Base-by-base conservation (phyloP, 805 yeast genomes). In the Tetrapisispora namnaoensis region DNA sequence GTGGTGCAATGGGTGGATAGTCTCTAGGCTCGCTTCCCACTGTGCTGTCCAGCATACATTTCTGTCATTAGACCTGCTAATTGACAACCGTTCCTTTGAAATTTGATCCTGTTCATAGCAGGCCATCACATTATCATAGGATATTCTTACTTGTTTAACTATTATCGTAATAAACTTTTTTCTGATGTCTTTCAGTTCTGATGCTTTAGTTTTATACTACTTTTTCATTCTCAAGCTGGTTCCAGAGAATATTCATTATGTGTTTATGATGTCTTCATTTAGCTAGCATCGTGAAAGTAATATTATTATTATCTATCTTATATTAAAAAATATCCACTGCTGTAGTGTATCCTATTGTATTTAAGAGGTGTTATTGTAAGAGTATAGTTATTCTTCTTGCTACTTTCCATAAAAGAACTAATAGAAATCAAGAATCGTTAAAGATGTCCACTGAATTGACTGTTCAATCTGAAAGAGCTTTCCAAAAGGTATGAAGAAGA, bases 401-500 rank as follows among this genome's bases (percentile, higher is more conserved):
- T 24, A n/a, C 28, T 24, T 24, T 24, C 28, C 27, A 7, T 22
- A 51, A 51, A 53, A 52, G 50, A 50, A 21, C 22, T 21, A 30
- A 32, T 30, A 39, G 38, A 36, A 44, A 48, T 52, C 55, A 62
- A 60, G 62, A 57, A 62, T 57, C 63, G 58, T 59, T 55, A 68
- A 80, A 79, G 79, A 93, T 91, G 98, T 95, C 98, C 74, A 86
- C 98, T 78, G 99, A 93, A 84, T 88, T 93, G 81, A 91, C 96
- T 76, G 99, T 93, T 81, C 99, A 93, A 85, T 86, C 97, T 74
- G 99, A 93, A 84, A 91, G 95, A 80, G 99, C 99, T 89, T 93
- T 85, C 96, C 99, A 93, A 84, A 93, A 93, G 95, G 95, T 87
- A 80, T 74, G 95, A 76, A 47, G 22, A 43, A 41, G 32, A 42